Evolutionary conservation across 1,139 yeast genomes (phyloP).

Genomic region (Wickerhamomyces sp.): DNA sequence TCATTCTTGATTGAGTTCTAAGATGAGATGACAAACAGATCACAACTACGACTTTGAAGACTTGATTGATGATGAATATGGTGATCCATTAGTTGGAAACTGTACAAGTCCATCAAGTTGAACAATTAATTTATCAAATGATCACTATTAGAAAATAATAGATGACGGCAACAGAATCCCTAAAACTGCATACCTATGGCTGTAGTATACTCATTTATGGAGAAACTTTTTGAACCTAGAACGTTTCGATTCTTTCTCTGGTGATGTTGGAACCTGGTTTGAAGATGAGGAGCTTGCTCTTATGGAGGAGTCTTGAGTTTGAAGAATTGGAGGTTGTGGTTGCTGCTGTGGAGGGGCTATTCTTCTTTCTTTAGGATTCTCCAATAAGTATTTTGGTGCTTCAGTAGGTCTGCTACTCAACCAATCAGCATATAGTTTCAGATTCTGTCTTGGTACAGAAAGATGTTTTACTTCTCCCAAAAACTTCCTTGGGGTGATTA

Average conservation of each 20-base stretch:
- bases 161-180: not conserved
- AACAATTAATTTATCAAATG: not conserved
- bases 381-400: slow-evolving; percentile 30
- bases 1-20: not conserved
- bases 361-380: slow-evolving; percentile 12
- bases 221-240: slow-evolving; percentile 21
- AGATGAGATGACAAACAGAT: not conserved
- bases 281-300: slow-evolving; percentile 1
- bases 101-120: too few species aligned
- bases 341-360: slow-evolving; percentile 4
- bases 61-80: not conserved
- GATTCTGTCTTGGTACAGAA: slow-evolving; percentile 25
- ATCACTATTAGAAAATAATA: not conserved
- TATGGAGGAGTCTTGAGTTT: not conserved
- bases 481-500: slow-evolving; percentile 58
- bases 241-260: slow-evolving; percentile 18
- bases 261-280: not conserved
- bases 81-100: not conserved
- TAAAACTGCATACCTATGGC: too few species aligned
- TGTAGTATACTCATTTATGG: slow-evolving; percentile 3
- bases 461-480: slow-evolving; percentile 38
- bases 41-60: not conserved
- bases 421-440: slow-evolving; percentile 28
- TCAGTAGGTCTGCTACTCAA: slow-evolving; percentile 19
- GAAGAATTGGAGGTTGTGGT: slow-evolving; percentile 4